Conservation (phyloP, 192 early-diverging fungal species). For the Polychytrium aggregatum region DNA sequence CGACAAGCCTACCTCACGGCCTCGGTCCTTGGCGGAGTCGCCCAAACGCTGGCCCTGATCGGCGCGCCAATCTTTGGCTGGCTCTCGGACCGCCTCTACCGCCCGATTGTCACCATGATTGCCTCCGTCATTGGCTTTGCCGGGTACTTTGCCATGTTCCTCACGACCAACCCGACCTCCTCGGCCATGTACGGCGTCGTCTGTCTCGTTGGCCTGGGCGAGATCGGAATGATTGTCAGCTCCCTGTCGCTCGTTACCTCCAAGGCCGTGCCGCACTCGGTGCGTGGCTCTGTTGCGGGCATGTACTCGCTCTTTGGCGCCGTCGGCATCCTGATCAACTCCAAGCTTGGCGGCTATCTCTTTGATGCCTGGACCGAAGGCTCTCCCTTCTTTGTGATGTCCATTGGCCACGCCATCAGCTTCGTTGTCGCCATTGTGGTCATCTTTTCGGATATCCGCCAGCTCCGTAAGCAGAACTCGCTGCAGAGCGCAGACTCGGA, state of each 20-base stretch:
- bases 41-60: conserved; percentile 52
- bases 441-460: no score
- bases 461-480: no score
- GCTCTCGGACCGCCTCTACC: conserved; percentile 21
- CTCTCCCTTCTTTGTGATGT: conserved; percentile 33
- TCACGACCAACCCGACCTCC: conserved; percentile 29
- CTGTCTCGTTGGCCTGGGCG: conserved; percentile 40
- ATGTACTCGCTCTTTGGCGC: conserved; percentile 52
- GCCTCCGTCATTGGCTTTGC: conserved; percentile 35
- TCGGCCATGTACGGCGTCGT: conserved; percentile 26
- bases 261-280: conserved; percentile 20
- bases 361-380: conserved; percentile 33
- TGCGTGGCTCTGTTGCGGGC: conserved; percentile 53
- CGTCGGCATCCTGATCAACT: conserved; percentile 49
- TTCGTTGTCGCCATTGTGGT: no score
- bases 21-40: conserved; percentile 36
- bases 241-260: conserved; percentile 52
- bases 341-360: conserved; percentile 48
- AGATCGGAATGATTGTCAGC: conserved; percentile 58
- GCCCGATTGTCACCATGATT: conserved; percentile 19
- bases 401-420: conserved; percentile 9
- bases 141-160: conserved; percentile 41
- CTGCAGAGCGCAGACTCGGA: no score
- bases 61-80: conserved; percentile 53
- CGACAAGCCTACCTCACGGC: conserved; percentile 26